These are phyloP conservation scores for Allium sativum DNA, from an alignment of 106 monocot genomes.

Conservation along the genomic window DNA sequence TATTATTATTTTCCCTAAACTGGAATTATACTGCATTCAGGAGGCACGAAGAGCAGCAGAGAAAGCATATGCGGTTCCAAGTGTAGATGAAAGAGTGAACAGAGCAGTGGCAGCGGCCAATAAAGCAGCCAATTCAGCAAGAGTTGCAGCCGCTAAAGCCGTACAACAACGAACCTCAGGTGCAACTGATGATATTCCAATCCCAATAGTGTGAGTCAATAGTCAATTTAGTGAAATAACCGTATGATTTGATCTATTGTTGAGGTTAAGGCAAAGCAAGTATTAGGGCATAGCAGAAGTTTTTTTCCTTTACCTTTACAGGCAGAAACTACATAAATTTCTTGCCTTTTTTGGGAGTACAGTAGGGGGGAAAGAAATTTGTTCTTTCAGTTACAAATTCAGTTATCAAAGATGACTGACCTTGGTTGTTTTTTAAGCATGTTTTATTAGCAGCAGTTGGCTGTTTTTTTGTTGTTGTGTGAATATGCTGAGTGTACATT, in stretches of 20 bases:
- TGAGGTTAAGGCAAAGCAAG: neutral
- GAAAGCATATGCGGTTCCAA: slow-evolving; percentile 36
- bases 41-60: slow-evolving; percentile 56
- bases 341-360: neutral
- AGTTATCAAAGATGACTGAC: slow-evolving; percentile 33
- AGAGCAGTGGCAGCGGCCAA: slow-evolving; percentile 54
- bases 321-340: neutral
- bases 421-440: neutral
- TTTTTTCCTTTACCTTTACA: neutral
- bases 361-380: neutral
- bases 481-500: neutral
- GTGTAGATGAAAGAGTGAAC: slow-evolving; percentile 63
- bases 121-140: slow-evolving; percentile 57
- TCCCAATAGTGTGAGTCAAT: slow-evolving; percentile 9
- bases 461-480: slow-evolving; percentile 1
- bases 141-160: slow-evolving; percentile 49
- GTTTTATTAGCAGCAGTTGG: neutral
- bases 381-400: slow-evolving; percentile 9
- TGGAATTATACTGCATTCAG: slow-evolving; percentile 15
- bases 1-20: neutral
- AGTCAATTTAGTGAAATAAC: neutral
- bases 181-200: slow-evolving; percentile 11
- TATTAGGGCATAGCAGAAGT: neutral
- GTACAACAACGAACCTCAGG: slow-evolving; percentile 25
- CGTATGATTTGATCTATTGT: neutral